A percentile compares a stretch with the other conserved stretches of the same genome.
phyloP scores from a whole-genome alignment of 148 eudicot genomes.

The Camellia lanceoleosa region DNA sequence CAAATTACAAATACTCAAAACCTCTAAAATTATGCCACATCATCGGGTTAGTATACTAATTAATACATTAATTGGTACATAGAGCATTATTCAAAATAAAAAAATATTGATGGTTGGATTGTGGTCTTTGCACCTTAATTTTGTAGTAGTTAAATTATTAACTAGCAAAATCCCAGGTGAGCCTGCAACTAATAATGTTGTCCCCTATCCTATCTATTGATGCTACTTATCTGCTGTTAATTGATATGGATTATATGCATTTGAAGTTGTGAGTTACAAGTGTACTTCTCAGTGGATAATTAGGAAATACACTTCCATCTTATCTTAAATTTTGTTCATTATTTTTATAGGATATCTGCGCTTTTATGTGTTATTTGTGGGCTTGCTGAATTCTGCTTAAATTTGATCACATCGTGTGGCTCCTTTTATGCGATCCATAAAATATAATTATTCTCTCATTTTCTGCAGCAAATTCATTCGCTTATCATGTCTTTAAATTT shows the following conservation, averaged over 20 bases:
- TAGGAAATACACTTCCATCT: background rate
- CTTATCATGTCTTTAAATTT: slow-evolving; percentile 57
- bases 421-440: slow-evolving; percentile 7
- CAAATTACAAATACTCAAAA: too few relatives aligned
- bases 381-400: background rate
- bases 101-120: background rate
- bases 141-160: background rate
- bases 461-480: slow-evolving; percentile 66
- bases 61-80: too few relatives aligned
- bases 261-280: background rate
- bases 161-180: background rate
- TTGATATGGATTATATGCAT: background rate
- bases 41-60: too few relatives aligned
- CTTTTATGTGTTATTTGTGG: background rate
- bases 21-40: too few relatives aligned
- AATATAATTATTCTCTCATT: background rate
- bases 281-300: background rate
- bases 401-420: background rate
- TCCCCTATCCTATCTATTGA: too few relatives aligned
- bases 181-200: background rate
- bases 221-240: background rate
- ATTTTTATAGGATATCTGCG: background rate
- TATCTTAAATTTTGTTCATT: background rate
- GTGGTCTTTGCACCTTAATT: background rate
- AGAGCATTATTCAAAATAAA: too few relatives aligned